Evolutionary conservation across 2,329 filamentous ascomycete genomes (phyloP).

Genomic region (Diaporthe batatas): DNA sequence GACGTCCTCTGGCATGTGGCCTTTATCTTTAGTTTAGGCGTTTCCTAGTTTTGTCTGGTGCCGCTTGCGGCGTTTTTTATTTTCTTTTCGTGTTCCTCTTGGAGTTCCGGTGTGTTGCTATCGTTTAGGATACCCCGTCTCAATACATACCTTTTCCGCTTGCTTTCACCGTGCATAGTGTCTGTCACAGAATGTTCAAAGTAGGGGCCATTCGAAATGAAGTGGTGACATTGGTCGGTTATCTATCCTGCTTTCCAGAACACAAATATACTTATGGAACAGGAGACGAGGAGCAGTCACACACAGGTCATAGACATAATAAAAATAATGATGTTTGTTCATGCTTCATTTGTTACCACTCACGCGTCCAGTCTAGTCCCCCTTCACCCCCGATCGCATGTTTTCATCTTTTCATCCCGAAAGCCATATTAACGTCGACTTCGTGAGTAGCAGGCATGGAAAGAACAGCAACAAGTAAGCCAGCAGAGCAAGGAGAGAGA

Average conservation of each 20-base stretch:
- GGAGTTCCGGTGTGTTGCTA: not conserved
- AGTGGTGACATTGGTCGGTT: conserved; percentile 6
- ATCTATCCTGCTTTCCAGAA: conserved; percentile 4
- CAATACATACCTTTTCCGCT: not conserved
- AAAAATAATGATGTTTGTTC: not conserved
- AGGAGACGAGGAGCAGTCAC: not conserved
- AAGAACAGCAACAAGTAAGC: not conserved
- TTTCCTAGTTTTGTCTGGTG: not conserved
- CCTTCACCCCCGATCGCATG: not conserved
- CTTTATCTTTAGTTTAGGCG: not conserved
- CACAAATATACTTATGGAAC: not conserved
- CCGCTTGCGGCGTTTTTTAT: not conserved
- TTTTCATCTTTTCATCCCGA: not conserved
- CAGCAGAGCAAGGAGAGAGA: not conserved
- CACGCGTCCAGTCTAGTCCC: too few relatives aligned
- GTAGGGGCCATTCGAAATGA: not conserved
- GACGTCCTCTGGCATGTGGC: not conserved
- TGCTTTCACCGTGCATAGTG: not conserved
- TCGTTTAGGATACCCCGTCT: conserved; percentile 8
- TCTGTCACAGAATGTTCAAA: not conserved
- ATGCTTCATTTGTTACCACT: conserved; percentile 5
- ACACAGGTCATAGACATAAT: not conserved
- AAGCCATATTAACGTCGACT: conserved; percentile 14
- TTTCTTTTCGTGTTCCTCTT: too few relatives aligned
- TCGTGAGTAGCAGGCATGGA: conserved; percentile 5